Conservation (phyloP, 345 rosid genomes). For the Gossypium stocksii region DNA sequence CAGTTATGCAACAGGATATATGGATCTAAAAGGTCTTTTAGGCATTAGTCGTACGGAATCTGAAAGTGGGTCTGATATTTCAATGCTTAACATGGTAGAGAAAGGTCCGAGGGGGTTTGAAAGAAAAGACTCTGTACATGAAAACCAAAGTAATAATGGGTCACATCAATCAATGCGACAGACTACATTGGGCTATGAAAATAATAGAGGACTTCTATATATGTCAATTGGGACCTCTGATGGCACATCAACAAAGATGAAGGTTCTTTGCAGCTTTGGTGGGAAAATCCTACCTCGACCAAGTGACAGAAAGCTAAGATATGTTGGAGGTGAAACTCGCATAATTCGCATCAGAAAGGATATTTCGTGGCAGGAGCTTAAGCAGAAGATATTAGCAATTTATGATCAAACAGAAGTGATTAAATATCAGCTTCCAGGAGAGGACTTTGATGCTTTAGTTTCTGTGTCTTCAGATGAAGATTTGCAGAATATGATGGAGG, state of each 20-base stretch:
- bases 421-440: constrained; percentile 95
- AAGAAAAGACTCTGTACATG: constrained; percentile 38
- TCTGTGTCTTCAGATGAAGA: constrained; percentile 89
- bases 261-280: constrained; percentile 84
- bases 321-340: constrained; percentile 87
- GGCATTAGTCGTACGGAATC: constrained; percentile 58
- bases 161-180: constrained; percentile 47
- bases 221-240: constrained; percentile 45
- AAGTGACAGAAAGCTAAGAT: constrained; percentile 82
- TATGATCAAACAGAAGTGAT: constrained; percentile 58
- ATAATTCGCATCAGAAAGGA: constrained; percentile 60
- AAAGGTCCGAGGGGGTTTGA: constrained; percentile 48
- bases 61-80: constrained; percentile 59
- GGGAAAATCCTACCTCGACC: constrained; percentile 88
- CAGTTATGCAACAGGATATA: constrained; percentile 44
- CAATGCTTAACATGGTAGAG: constrained; percentile 39
- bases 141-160: constrained; percentile 38
- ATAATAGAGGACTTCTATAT: constrained; percentile 27
- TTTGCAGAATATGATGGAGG: constrained; percentile 88
- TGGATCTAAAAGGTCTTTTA: constrained; percentile 61
- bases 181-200: constrained; percentile 37
- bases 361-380: constrained; percentile 58
- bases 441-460: constrained; percentile 89
- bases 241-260: constrained; percentile 45
- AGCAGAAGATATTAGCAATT: constrained; percentile 53